phyloP scores from a whole-genome alignment of 73 alveolate species.

The Paramecium sonneborni region DNA sequence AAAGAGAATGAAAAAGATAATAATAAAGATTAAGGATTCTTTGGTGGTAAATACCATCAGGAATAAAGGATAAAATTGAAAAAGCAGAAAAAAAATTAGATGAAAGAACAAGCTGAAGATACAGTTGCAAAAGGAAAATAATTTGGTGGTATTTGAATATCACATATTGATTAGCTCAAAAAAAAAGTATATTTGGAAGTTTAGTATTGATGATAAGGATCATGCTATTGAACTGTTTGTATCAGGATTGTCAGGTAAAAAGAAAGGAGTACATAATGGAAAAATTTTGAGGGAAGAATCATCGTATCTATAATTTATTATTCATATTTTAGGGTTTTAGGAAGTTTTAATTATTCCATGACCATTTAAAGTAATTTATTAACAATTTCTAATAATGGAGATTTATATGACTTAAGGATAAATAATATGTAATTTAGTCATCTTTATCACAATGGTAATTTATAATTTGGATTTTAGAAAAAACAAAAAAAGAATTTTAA shows the following conservation, averaged over 20 bases:
- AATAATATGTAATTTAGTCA: constrained; percentile 42
- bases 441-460: constrained; percentile 16
- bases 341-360: constrained; percentile 28
- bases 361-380: constrained; percentile 1
- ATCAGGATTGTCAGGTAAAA: constrained; percentile 81
- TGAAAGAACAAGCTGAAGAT: constrained; percentile 4
- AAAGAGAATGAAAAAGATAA: not conserved
- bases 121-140: not conserved
- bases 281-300: constrained; percentile 5
- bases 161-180: constrained; percentile 55
- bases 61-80: not conserved
- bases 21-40: not conserved
- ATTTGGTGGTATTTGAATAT: not conserved
- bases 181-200: constrained; percentile 80
- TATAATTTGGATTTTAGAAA: not conserved
- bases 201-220: constrained; percentile 78
- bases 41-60: not conserved
- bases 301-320: too few species aligned
- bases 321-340: not conserved
- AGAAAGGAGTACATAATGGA: constrained; percentile 79
- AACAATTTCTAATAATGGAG: constrained; percentile 8
- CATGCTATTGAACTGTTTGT: constrained; percentile 77
- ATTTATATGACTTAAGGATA: constrained; percentile 1
- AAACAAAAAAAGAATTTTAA: constrained; percentile 32
- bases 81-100: not conserved